phyloP scores from a whole-genome alignment of 352 stramenopile species.

The Phytophthora podocarpi region DNA sequence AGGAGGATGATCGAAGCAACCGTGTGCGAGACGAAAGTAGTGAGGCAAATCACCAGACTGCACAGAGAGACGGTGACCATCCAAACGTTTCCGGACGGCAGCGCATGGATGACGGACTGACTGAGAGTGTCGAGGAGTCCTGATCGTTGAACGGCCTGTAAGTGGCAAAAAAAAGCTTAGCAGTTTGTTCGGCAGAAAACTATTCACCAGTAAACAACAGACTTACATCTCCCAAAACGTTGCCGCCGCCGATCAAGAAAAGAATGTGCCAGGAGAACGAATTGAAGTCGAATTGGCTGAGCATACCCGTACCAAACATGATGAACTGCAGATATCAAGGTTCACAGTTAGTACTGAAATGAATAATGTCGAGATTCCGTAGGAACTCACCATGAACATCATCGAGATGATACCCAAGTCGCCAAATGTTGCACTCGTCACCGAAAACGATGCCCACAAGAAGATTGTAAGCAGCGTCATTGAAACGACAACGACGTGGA shows the following conservation, averaged over 20 bases:
- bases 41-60: slow-evolving; percentile 84
- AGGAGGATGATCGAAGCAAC: slow-evolving; percentile 93
- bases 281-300: slow-evolving; percentile 94
- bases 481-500: slow-evolving; percentile 90
- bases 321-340: slow-evolving; percentile 53
- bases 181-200: background rate
- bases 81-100: slow-evolving; percentile 85
- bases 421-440: slow-evolving; percentile 88
- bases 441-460: slow-evolving; percentile 88
- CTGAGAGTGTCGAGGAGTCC: slow-evolving; percentile 84
- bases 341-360: slow-evolving; percentile 1
- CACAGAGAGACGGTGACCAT: slow-evolving; percentile 89
- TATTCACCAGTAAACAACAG: background rate
- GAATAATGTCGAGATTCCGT: background rate
- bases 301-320: slow-evolving; percentile 89
- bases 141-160: slow-evolving; percentile 81
- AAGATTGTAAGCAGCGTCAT: slow-evolving; percentile 91
- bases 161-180: background rate
- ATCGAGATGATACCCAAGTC: slow-evolving; percentile 92
- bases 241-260: slow-evolving; percentile 92
- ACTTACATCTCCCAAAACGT: slow-evolving; percentile 90
- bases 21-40: slow-evolving; percentile 94
- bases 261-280: slow-evolving; percentile 95
- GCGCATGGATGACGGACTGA: slow-evolving; percentile 78
- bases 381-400: slow-evolving; percentile 83